These are phyloP conservation scores for Lactarius sanguifluus DNA, from an alignment of 768 basidiomycete genomes.

Conservation along the genomic window DNA sequence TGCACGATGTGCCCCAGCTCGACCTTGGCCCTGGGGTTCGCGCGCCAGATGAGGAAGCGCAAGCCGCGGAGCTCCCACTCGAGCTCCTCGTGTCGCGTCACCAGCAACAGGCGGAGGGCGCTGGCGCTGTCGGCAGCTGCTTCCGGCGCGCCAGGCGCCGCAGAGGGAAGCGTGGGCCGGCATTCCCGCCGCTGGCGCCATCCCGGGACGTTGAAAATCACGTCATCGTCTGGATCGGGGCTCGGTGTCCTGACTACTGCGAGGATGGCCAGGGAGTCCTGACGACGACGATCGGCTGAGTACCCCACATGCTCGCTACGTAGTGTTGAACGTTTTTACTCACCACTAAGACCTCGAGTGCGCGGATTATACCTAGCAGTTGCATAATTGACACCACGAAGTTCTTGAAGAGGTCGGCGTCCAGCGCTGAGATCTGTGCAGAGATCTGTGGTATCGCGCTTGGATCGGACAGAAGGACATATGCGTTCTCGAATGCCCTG, in stretches of 20 bases:
- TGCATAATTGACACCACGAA: slow-evolving; percentile 17
- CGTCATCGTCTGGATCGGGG: slow-evolving; percentile 13
- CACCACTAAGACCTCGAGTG: slow-evolving; percentile 13
- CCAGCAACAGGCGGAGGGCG: slow-evolving; percentile 13
- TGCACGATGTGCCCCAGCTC: slow-evolving; percentile 15
- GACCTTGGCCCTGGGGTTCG: slow-evolving; percentile 6
- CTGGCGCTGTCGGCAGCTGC: background rate
- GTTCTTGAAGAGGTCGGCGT: slow-evolving; percentile 15
- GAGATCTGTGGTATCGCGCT: slow-evolving; percentile 4
- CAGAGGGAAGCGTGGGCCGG: background rate
- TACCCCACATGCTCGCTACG: too few relatives aligned
- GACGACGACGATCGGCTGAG: background rate
- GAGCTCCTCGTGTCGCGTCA: slow-evolving; percentile 19
- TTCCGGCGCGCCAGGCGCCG: background rate
- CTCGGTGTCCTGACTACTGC: background rate
- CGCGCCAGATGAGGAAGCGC: slow-evolving; percentile 21
- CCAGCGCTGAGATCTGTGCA: slow-evolving; percentile 5
- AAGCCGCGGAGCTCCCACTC: slow-evolving; percentile 18
- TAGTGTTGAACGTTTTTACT: background rate
- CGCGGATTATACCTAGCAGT: slow-evolving; percentile 12
- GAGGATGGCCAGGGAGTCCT: slow-evolving; percentile 12
- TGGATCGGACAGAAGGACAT: slow-evolving; percentile 10
- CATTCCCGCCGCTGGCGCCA: slow-evolving; percentile 14
- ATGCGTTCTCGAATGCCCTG: slow-evolving; percentile 17
- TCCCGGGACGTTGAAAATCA: slow-evolving; percentile 23